These are phyloP conservation scores for Paraconiothyrium sp. DNA, from an alignment of 2,329 filamentous ascomycete genomes.

Conservation along the genomic window DNA sequence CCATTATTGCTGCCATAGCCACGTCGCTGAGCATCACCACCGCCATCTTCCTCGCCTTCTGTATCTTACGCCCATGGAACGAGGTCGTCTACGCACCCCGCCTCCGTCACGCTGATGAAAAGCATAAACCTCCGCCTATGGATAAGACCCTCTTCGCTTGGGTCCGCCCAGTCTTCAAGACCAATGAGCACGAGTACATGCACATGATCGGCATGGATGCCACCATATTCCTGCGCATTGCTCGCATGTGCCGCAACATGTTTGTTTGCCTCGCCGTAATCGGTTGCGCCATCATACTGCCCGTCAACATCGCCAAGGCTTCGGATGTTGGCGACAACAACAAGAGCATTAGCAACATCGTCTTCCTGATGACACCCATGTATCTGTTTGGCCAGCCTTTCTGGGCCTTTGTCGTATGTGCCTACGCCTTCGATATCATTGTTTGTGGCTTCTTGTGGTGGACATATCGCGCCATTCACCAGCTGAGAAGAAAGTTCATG, in stretches of 20 bases:
- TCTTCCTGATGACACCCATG: conserved; percentile 52
- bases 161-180: conserved; percentile 79
- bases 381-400: conserved; percentile 58
- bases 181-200: conserved; percentile 79
- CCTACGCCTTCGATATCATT: conserved; percentile 75
- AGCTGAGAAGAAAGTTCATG: conserved; percentile 80
- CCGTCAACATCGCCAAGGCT: conserved; percentile 70
- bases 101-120: conserved; percentile 89
- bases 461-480: conserved; percentile 81
- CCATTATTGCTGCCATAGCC: conserved; percentile 80
- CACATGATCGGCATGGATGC: conserved; percentile 91
- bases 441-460: conserved; percentile 86
- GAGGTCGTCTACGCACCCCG: conserved; percentile 93
- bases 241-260: conserved; percentile 91
- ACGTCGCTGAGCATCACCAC: conserved; percentile 80
- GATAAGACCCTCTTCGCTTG: conserved; percentile 90
- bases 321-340: conserved; percentile 23
- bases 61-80: conserved; percentile 88
- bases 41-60: conserved; percentile 82
- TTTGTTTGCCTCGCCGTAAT: conserved; percentile 77
- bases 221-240: conserved; percentile 86
- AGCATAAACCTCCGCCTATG: conserved; percentile 85
- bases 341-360: conserved; percentile 23
- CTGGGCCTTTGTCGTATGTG: conserved; percentile 68
- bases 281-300: conserved; percentile 81